These are phyloP conservation scores for Penstemon eatonii DNA, from an alignment of 257 asterid genomes.

Conservation along the genomic window DNA sequence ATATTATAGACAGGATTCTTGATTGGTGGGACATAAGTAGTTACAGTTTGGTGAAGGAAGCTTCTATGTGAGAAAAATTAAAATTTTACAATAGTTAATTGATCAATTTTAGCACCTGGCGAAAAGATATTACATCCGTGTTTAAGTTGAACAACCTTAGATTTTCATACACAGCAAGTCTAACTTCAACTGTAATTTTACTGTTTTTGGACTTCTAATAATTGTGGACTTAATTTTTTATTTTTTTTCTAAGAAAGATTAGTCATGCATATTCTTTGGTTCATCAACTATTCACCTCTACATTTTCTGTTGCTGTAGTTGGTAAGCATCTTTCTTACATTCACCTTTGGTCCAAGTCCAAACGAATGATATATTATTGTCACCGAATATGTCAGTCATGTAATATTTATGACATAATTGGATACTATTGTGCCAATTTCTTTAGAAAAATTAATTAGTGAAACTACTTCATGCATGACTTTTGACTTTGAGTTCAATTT, in stretches of 20 bases:
- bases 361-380: no score
- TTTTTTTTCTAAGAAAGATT: not conserved
- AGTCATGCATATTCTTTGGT: not conserved
- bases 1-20: slow-evolving; percentile 18
- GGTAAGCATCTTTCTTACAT: not conserved
- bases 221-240: not conserved
- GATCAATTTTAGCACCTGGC: slow-evolving; percentile 35
- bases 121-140: slow-evolving; percentile 14
- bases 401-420: no score
- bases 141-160: slow-evolving; percentile 38
- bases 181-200: slow-evolving; percentile 49
- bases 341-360: not conserved
- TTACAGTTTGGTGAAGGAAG: slow-evolving; percentile 50
- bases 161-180: slow-evolving; percentile 38
- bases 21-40: slow-evolving; percentile 56
- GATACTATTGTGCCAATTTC: no score
- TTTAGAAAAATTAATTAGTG: no score
- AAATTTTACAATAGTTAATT: not conserved
- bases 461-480: no score
- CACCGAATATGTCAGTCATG: no score
- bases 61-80: not conserved
- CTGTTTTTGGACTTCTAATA: not conserved
- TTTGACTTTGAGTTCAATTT: no score
- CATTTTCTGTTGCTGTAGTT: not conserved
- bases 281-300: not conserved